Percentiles rank a stretch among this genome's conserved stretches.
Conservation (phyloP, 1,139 yeast genomes). For the Blastobotrys capitulatus region DNA sequence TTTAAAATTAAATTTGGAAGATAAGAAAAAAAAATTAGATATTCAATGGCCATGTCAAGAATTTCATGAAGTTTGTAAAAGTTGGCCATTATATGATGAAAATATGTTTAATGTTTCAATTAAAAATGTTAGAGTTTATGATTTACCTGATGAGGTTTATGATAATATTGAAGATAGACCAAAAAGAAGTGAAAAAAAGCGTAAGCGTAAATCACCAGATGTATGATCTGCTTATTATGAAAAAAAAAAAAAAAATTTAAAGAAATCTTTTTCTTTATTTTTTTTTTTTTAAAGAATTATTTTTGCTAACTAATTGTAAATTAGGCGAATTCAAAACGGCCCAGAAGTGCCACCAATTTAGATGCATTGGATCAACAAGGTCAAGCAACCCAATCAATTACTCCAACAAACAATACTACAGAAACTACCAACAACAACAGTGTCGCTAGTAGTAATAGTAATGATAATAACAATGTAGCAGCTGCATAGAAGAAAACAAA, state of each 20-base stretch:
- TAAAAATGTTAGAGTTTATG: conserved; percentile 71
- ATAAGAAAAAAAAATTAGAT: conserved; percentile 53
- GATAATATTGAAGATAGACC: conserved; percentile 77
- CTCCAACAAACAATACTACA: too few relatives aligned
- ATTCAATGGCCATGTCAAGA: conserved; percentile 91
- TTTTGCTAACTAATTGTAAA: not conserved
- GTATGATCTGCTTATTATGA: conserved; percentile 3
- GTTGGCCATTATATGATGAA: conserved; percentile 62
- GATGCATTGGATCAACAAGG: not conserved
- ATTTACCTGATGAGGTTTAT: conserved; percentile 80
- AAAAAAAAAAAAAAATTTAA: not conserved
- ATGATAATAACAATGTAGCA: not conserved
- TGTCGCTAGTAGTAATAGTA: not conserved
- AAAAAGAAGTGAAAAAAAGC: conserved; percentile 39
- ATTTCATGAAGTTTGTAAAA: conserved; percentile 71
- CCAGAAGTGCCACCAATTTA: conserved; percentile 2
- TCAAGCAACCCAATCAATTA: too few relatives aligned
- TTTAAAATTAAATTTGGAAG: conserved; percentile 53
- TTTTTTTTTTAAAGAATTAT: too few relatives aligned
- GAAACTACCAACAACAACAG: not conserved
- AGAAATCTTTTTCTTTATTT: too few relatives aligned
- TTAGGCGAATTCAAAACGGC: conserved; percentile 4
- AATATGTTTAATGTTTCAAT: conserved; percentile 55
- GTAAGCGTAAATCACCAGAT: conserved; percentile 39
- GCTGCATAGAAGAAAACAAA: not conserved